Conservation (phyloP, 2,329 filamentous ascomycete genomes). For the Penicillium sp. region DNA sequence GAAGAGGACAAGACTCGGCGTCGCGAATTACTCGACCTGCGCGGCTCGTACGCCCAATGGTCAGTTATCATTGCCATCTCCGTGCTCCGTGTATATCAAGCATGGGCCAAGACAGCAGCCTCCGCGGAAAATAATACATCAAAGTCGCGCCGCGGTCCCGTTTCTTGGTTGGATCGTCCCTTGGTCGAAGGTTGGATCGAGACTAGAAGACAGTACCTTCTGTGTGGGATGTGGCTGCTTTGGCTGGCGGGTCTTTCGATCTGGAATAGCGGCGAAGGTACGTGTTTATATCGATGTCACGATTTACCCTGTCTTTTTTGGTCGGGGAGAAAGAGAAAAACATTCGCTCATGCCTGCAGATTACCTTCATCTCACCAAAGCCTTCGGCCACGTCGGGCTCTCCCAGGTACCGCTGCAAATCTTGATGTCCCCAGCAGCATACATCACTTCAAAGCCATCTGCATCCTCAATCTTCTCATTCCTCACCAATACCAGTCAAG, state of each 20-base stretch:
- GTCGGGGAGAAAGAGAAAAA: neutral
- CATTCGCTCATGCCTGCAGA: conserved; percentile 47
- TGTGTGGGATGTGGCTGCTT: conserved; percentile 53
- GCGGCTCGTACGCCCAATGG: conserved; percentile 60
- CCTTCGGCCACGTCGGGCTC: conserved; percentile 62
- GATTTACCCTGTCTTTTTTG: too few species aligned
- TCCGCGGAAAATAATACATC: conserved; percentile 5
- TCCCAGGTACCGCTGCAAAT: conserved; percentile 66
- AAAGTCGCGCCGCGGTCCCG: conserved; percentile 13
- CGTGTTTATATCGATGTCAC: conserved; percentile 19
- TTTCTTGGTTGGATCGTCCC: conserved; percentile 52
- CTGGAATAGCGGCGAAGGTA: conserved; percentile 59
- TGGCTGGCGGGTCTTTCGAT: conserved; percentile 59
- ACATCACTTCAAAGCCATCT: conserved; percentile 51
- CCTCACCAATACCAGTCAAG: conserved; percentile 59
- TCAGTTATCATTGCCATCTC: conserved; percentile 55
- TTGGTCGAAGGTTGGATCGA: conserved; percentile 49
- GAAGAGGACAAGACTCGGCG: conserved; percentile 55
- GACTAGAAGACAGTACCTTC: conserved; percentile 56
- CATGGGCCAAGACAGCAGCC: conserved; percentile 8
- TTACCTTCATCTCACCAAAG: conserved; percentile 67
- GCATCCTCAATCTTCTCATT: conserved; percentile 54
- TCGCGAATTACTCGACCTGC: conserved; percentile 57
- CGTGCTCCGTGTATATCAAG: conserved; percentile 39
- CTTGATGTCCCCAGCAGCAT: conserved; percentile 52